Conservation (phyloP, 164 flowering plant genomes). For the Sedum album region DNA sequence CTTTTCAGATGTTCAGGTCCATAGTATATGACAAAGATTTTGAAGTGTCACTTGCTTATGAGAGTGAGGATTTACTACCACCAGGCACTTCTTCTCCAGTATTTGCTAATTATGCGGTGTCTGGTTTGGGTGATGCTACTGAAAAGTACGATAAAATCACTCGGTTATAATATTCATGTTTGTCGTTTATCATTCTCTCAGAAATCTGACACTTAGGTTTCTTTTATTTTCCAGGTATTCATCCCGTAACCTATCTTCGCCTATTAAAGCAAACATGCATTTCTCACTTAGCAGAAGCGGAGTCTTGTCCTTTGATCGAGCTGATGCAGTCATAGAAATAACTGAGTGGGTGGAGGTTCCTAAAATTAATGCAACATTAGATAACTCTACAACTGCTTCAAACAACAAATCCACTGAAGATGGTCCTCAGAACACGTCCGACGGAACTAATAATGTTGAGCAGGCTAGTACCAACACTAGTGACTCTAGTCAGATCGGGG, state of each 20-base stretch:
- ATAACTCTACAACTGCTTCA: conserved; percentile 49
- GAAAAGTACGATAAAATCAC: conserved; percentile 56
- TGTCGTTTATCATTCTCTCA: not conserved
- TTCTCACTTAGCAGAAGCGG: conserved; percentile 94
- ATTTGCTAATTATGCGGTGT: conserved; percentile 66
- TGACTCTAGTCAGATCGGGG: conserved; percentile 33
- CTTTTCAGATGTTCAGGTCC: conserved; percentile 76
- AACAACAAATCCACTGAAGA: conserved; percentile 43
- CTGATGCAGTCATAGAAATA: conserved; percentile 86
- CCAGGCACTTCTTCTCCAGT: conserved; percentile 63
- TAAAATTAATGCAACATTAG: conserved; percentile 59
- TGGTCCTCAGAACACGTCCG: conserved; percentile 33
- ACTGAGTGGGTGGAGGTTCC: conserved; percentile 98
- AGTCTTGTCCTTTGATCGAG: conserved; percentile 71
- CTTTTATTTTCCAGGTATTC: conserved; percentile 47
- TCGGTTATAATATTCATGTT: not conserved
- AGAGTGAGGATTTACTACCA: conserved; percentile 56
- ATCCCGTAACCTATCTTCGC: conserved; percentile 80
- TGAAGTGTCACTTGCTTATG: conserved; percentile 80
- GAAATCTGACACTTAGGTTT: not conserved
- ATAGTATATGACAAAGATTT: conserved; percentile 73
- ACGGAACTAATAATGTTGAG: conserved; percentile 31
- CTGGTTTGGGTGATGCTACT: conserved; percentile 71
- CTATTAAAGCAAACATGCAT: conserved; percentile 86
- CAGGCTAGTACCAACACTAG: conserved; percentile 17